These are phyloP conservation scores for Hyaloscypha variabilis DNA, from an alignment of 495 filamentous ascomycete genomes.

Conservation along the genomic window DNA sequence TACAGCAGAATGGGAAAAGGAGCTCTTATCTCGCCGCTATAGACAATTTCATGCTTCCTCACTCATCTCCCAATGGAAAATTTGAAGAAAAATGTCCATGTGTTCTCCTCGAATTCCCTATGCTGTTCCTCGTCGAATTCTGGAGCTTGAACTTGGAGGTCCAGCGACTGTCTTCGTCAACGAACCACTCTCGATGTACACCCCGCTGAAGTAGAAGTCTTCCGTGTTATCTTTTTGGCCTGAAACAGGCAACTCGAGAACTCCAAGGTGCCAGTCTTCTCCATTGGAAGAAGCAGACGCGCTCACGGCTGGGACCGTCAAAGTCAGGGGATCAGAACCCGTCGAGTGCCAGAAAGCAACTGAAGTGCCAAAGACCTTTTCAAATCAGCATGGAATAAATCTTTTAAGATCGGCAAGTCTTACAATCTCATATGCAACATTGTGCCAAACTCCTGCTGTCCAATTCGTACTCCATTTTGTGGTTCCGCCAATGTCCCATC, in stretches of 20 bases:
- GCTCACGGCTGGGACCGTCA: slow-evolving; percentile 57
- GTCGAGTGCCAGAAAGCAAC: slow-evolving; percentile 74
- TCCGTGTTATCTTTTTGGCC: slow-evolving; percentile 54
- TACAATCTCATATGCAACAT: slow-evolving; percentile 59
- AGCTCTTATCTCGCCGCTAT: background rate
- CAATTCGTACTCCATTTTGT: slow-evolving; percentile 55
- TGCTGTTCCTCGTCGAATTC: background rate
- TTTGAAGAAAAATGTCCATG: too few species aligned
- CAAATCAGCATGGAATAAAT: slow-evolving; percentile 32
- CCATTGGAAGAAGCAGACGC: slow-evolving; percentile 67
- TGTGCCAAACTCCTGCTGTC: slow-evolving; percentile 67
- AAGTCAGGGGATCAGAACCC: slow-evolving; percentile 56
- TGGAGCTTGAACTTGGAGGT: slow-evolving; percentile 29
- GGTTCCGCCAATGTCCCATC: slow-evolving; percentile 55
- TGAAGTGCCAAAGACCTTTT: slow-evolving; percentile 61
- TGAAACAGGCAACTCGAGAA: slow-evolving; percentile 64
- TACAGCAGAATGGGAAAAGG: background rate
- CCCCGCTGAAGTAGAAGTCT: slow-evolving; percentile 75
- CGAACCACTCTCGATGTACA: slow-evolving; percentile 66
- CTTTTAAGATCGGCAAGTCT: background rate
- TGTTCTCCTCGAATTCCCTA: background rate
- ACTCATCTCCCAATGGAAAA: too few species aligned
- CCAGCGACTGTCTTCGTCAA: slow-evolving; percentile 62
- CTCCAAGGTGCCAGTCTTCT: slow-evolving; percentile 74
- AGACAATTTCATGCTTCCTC: too few species aligned